These are phyloP conservation scores for Sporothrix sp. DNA, from an alignment of 2,329 filamentous ascomycete species.

Conservation along the genomic window DNA sequence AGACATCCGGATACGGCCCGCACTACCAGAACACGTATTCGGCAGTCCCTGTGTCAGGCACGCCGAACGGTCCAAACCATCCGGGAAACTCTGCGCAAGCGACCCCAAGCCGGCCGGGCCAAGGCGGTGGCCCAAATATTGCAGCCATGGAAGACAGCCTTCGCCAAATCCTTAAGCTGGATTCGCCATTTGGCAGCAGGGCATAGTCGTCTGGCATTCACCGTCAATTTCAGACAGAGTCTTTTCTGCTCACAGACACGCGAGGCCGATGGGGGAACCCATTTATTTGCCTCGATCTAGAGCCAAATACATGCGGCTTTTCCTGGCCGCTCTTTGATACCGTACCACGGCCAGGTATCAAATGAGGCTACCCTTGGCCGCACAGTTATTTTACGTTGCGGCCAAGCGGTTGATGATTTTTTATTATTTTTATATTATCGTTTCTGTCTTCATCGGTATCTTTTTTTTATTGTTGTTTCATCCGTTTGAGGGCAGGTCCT, in stretches of 20 bases:
- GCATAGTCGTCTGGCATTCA: not conserved
- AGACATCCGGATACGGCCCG: not conserved
- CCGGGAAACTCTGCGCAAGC: not conserved
- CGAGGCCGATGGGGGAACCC: too few species aligned
- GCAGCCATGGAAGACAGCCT: conserved; percentile 44
- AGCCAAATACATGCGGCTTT: too few species aligned
- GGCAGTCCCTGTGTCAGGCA: conserved; percentile 3
- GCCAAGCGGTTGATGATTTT: not conserved
- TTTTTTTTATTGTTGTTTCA: conserved; percentile 6
- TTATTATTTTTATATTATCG: not conserved
- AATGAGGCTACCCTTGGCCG: not conserved
- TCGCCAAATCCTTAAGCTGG: conserved; percentile 41
- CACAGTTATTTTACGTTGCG: conserved; percentile 10
- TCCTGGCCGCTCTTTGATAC: too few species aligned
- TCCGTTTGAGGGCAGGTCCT: conserved; percentile 3
- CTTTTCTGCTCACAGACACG: too few species aligned
- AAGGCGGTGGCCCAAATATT: conserved; percentile 24
- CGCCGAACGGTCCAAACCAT: conserved; percentile 3
- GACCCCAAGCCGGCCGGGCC: not conserved
- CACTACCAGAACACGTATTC: conserved; percentile 12
- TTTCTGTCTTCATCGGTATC: not conserved
- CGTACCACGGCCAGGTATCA: too few species aligned
- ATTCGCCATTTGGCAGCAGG: conserved; percentile 14
- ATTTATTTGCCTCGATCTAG: not conserved
- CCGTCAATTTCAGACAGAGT: conserved; percentile 3